Conservation (phyloP, 331 rosid species). For the Quercus phellos region DNA sequence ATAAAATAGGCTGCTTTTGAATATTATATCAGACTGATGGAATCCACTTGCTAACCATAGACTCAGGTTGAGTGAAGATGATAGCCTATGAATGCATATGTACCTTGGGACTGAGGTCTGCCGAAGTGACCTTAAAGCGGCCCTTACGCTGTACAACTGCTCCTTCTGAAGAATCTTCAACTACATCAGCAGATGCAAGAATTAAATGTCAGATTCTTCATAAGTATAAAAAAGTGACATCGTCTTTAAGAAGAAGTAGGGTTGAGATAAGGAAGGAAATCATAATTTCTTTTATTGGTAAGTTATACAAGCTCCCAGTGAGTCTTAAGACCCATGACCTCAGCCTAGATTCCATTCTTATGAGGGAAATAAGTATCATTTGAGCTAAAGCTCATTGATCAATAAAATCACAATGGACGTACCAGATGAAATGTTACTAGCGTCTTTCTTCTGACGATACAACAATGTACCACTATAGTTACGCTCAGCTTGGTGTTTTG, state of each 20-base stretch:
- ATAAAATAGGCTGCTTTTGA: neutral
- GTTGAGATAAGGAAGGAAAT: neutral
- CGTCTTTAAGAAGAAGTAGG: slow-evolving; percentile 5
- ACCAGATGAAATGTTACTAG: slow-evolving; percentile 51
- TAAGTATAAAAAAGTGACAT: neutral
- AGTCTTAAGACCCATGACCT: too few relatives aligned
- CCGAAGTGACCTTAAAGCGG: slow-evolving; percentile 81
- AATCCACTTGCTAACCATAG: neutral
- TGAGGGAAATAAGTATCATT: neutral
- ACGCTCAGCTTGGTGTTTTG: slow-evolving; percentile 47
- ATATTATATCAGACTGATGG: neutral
- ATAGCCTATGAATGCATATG: slow-evolving; percentile 4
- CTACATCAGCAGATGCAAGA: slow-evolving; percentile 30
- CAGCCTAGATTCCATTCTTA: too few relatives aligned
- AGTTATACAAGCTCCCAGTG: too few relatives aligned
- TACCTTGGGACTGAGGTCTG: slow-evolving; percentile 76
- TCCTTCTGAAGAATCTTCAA: slow-evolving; percentile 86
- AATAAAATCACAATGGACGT: slow-evolving; percentile 20
- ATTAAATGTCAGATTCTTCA: neutral
- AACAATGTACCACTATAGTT: slow-evolving; percentile 67
- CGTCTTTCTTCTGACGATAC: slow-evolving; percentile 68
- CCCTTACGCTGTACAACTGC: slow-evolving; percentile 80
- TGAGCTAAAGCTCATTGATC: neutral
- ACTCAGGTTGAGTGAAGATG: neutral
- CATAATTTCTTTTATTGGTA: neutral